Evolutionary conservation across 495 filamentous ascomycete species (phyloP).

Genomic region (Friedmanniomyces simplex): DNA sequence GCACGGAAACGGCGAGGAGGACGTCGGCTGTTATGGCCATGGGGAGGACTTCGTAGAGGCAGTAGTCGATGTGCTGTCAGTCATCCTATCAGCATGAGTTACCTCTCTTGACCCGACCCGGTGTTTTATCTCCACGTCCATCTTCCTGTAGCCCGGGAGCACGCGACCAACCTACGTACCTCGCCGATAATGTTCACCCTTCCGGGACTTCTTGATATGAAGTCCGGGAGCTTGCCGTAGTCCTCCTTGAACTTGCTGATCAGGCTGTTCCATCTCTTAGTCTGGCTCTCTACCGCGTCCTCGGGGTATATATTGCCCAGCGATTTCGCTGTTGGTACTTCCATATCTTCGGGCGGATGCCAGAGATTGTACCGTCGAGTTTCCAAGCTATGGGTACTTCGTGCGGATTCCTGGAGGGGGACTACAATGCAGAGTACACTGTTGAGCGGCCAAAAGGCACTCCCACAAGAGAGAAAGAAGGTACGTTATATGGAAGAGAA

Average conservation of each 20-base stretch:
- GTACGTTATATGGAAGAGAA: background rate
- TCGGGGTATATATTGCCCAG: conserved; percentile 59
- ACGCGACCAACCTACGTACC: conserved; percentile 18
- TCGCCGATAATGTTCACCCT: conserved; percentile 98
- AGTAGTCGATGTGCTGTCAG: conserved; percentile 85
- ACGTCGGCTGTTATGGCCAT: conserved; percentile 90
- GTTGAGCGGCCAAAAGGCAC: no score
- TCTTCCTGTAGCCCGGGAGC: no score
- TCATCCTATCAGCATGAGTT: background rate
- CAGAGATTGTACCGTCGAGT: no score
- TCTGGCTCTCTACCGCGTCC: conserved; percentile 47
- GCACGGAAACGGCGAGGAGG: conserved; percentile 69
- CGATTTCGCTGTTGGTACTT: conserved; percentile 39
- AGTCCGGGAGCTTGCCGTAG: conserved; percentile 65
- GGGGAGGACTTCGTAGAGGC: conserved; percentile 86
- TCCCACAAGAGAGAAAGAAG: background rate
- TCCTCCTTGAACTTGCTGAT: conserved; percentile 57
- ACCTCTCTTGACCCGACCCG: background rate
- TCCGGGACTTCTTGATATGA: conserved; percentile 82
- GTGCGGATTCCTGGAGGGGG: no score
- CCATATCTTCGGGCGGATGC: conserved; percentile 11
- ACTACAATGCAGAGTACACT: no score
- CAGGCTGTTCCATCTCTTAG: conserved; percentile 59
- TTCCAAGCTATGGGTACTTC: no score
- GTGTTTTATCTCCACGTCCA: no score